phyloP scores from a whole-genome alignment of 495 filamentous ascomycete genomes.

The Xylaria nigripes region DNA sequence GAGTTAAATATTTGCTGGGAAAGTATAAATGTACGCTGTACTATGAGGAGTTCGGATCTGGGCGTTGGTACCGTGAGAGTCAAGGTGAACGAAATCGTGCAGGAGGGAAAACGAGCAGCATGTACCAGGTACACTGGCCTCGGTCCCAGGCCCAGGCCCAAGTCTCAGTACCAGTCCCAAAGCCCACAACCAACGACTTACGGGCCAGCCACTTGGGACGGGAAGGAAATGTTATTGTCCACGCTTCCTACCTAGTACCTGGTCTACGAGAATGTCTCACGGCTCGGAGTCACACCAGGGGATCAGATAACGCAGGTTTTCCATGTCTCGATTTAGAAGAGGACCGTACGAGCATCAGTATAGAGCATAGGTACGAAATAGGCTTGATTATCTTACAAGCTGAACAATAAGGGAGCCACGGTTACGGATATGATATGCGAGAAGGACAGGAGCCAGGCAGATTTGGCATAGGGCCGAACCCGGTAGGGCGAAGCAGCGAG shows the following conservation, averaged over 20 bases:
- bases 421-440: neutral
- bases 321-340: conserved; percentile 3
- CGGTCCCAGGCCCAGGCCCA: neutral
- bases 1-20: neutral
- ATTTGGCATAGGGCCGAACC: neutral
- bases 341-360: conserved; percentile 3
- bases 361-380: conserved; percentile 6
- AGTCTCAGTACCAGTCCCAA: neutral
- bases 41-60: neutral
- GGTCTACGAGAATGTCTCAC: conserved; percentile 1
- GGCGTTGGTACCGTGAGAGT: conserved; percentile 1
- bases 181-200: neutral
- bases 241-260: neutral
- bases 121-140: conserved; percentile 3
- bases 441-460: neutral
- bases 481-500: neutral
- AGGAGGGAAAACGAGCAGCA: neutral
- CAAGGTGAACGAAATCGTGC: conserved; percentile 1
- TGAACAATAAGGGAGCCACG: conserved; percentile 2
- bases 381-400: conserved; percentile 4
- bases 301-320: neutral
- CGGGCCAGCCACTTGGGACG: neutral
- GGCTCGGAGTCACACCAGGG: neutral
- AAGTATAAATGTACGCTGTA: neutral
- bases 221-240: neutral